Evolutionary conservation across 176 grass and related monocot genomes (phyloP).

Genomic region (Paspalum notatum): DNA sequence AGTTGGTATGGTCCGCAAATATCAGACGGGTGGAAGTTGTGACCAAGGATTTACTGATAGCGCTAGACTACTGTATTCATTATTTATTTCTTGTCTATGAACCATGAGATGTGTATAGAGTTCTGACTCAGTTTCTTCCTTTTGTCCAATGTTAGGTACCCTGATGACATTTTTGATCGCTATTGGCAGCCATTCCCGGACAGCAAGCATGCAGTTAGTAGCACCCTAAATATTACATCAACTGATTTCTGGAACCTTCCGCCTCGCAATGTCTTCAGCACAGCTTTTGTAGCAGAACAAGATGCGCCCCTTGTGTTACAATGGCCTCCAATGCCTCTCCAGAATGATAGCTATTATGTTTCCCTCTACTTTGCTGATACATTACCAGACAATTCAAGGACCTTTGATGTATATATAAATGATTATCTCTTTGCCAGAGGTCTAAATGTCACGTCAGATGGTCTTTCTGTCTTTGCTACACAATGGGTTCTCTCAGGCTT

Average conservation of each 20-base stretch:
- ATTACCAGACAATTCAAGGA: constrained; percentile 59
- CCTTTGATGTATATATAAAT: constrained; percentile 79
- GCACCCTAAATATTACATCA: constrained; percentile 79
- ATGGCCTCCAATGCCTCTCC: constrained; percentile 79
- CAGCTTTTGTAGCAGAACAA: constrained; percentile 72
- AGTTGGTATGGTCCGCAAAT: not conserved
- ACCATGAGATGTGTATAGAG: not conserved
- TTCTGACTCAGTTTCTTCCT: constrained; percentile 31
- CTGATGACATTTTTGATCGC: constrained; percentile 80
- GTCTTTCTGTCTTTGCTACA: constrained; percentile 79
- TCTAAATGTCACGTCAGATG: constrained; percentile 69
- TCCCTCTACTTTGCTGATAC: constrained; percentile 96
- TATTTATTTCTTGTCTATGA: constrained; percentile 4
- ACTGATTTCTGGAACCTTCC: constrained; percentile 92
- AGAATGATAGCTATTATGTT: constrained; percentile 87
- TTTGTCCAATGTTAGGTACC: constrained; percentile 65
- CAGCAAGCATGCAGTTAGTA: constrained; percentile 60
- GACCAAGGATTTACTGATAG: not conserved
- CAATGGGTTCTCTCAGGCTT: constrained; percentile 81
- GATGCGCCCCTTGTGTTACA: constrained; percentile 60
- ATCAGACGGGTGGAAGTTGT: not conserved
- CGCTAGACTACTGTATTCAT: not conserved
- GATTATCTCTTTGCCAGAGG: constrained; percentile 62
- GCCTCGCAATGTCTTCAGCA: constrained; percentile 67
- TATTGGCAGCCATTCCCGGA: constrained; percentile 85